Conservation (phyloP, 2,329 filamentous ascomycete genomes). For the Mycosphaerella sp. region DNA sequence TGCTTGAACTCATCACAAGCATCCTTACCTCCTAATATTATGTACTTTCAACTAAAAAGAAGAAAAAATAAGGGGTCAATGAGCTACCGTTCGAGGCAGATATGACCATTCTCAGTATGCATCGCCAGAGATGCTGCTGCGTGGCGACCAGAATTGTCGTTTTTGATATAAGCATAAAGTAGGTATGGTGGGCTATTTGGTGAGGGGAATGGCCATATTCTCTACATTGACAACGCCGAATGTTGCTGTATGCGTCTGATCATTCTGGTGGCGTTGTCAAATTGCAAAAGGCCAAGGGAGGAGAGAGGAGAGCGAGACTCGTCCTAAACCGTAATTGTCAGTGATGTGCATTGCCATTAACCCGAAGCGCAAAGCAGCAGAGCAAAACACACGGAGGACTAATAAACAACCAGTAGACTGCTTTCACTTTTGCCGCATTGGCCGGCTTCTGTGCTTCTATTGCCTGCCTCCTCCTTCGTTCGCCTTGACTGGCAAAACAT, state of each 20-base stretch:
- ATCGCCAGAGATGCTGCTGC: too few species aligned
- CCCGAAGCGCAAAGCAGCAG: constrained; percentile 4
- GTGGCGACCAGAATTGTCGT: too few species aligned
- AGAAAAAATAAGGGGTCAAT: too few species aligned
- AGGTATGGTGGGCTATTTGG: too few species aligned
- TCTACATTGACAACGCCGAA: background rate
- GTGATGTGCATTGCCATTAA: constrained; percentile 5
- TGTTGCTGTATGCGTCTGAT: background rate
- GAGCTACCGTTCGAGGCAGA: too few species aligned
- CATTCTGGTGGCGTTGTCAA: background rate
- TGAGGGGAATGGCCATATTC: background rate
- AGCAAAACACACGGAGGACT: background rate
- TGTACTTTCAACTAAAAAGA: too few species aligned
- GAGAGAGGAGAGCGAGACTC: background rate
- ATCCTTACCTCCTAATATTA: background rate
- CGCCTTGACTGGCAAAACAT: too few species aligned
- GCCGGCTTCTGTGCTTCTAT: background rate
- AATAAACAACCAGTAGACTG: too few species aligned
- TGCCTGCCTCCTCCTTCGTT: too few species aligned
- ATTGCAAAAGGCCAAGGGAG: background rate
- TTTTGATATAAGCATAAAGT: too few species aligned
- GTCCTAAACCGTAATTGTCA: background rate
- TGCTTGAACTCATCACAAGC: constrained; percentile 3
- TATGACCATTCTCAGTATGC: too few species aligned
- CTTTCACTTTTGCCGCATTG: constrained; percentile 6